Evolutionary conservation across 495 filamentous ascomycete species (phyloP).

Genomic region (Daldinia decipiens): DNA sequence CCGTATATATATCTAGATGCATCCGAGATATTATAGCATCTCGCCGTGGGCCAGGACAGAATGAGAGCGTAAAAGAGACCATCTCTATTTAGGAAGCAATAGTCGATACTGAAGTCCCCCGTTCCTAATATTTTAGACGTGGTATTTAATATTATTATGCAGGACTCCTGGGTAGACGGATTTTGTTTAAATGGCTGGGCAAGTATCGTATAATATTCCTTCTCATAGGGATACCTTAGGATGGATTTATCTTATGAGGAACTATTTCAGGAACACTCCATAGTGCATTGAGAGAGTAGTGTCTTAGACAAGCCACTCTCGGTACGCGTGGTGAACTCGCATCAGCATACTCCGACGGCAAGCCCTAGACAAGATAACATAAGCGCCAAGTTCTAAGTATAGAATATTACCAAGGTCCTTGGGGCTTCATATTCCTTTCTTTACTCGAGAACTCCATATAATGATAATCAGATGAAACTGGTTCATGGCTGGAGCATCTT

Average conservation of each 20-base stretch:
- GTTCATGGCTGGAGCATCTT: not conserved
- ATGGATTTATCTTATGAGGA: not conserved
- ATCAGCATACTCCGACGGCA: not conserved
- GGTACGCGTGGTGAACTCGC: not conserved
- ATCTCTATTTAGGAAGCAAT: not conserved
- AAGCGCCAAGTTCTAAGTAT: constrained; percentile 1
- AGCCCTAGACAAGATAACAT: not conserved
- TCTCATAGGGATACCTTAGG: not conserved
- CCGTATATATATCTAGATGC: not conserved
- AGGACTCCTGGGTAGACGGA: not conserved
- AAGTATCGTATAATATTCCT: not conserved
- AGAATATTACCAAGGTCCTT: not conserved
- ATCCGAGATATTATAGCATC: not conserved
- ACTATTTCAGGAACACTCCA: not conserved
- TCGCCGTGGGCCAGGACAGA: not conserved
- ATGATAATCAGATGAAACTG: not conserved
- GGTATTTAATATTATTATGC: not conserved
- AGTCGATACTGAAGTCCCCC: not conserved
- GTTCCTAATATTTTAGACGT: not conserved
- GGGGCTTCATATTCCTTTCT: not conserved
- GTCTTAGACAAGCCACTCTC: not conserved
- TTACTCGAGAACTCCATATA: not conserved
- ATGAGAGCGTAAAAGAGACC: not conserved
- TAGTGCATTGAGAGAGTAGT: not conserved
- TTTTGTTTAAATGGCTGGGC: not conserved